Evolutionary conservation across 768 basidiomycete genomes (phyloP), one percentile per base, ranked within the genome.

Genomic region (Amanita pallidorosea): DNA sequence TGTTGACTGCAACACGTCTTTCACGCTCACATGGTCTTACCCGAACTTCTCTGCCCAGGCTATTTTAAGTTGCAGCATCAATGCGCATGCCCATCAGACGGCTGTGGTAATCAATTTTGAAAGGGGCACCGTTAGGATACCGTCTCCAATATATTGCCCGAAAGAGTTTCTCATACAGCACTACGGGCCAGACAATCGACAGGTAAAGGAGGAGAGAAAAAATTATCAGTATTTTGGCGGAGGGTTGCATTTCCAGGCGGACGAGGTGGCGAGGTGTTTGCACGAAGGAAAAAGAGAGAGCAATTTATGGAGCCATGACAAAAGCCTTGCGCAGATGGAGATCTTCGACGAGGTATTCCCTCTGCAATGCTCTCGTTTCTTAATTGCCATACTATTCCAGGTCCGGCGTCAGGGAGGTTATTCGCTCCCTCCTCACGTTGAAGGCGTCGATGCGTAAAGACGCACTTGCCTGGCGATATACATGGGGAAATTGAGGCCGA

Each of bases 211-310:
- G 59, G 85, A 87, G 61, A 79, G 71, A 42, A 72, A 65, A 52
- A 63, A 58, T 23, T 79, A 84, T 54, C 70, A 78, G 37, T 82
- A 83, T 58, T 66, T 73, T 4, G 88, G 87, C 8, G 70, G 69
- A 31, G 91, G 89, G 7, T 88, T 79, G 84, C 79, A 88, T 63
- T 94, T 83, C 65, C 78, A 93, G 64, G 89, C 90, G 3, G 91
- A 94, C 58, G 89, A 93, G 53, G 88, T 90, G 9, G 90, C 87
- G 15, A 66, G 87, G 44, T 88, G 85, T 59, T 69, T 90, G 18
- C 66, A 80, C 35, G 83, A 83, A 47, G 84, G 84, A 2, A 87
- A 83, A 70, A 67, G 68, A 22, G 81, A 92, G 66, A 89, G 88
- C 58, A 70, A 70, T 4, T 58, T 80, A 29, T 91, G 89, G 87